Evolutionary conservation across 805 yeast species (phyloP).

Genomic region (Hanseniaspora hatyaiensis): DNA sequence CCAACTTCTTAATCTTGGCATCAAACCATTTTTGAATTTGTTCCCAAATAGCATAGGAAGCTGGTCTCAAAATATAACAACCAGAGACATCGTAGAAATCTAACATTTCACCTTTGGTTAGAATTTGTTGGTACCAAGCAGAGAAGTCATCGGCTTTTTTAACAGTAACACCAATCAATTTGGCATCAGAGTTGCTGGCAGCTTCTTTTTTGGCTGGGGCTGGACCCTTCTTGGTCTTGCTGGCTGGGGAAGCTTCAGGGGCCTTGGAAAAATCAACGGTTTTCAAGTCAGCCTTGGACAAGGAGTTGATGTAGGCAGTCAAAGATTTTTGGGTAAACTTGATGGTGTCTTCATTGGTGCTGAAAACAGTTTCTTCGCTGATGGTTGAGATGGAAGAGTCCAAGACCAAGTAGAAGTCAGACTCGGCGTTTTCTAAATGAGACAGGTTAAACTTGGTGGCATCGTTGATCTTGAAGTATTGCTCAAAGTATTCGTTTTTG

Average conservation of each 20-base stretch:
- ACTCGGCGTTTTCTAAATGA: constrained; percentile 31
- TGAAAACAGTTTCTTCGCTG: constrained; percentile 27
- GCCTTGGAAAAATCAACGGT: constrained; percentile 43
- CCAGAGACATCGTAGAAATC: constrained; percentile 98
- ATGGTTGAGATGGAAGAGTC: constrained; percentile 29
- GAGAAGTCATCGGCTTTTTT: constrained; percentile 88
- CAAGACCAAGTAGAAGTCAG: constrained; percentile 25
- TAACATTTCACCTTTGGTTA: constrained; percentile 94
- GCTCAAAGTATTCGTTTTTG: constrained; percentile 61
- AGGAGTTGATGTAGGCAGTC: constrained; percentile 31
- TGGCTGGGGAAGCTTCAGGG: constrained; percentile 32
- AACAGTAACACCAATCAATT: constrained; percentile 89
- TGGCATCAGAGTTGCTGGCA: constrained; percentile 69
- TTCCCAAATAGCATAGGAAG: constrained; percentile 92
- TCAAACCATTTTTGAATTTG: constrained; percentile 81
- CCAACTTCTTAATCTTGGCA: constrained; percentile 64
- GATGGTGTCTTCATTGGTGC: constrained; percentile 23
- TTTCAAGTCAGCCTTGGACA: constrained; percentile 28
- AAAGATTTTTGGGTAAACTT: constrained; percentile 25
- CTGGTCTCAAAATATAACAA: constrained; percentile 94
- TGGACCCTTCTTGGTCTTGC: constrained; percentile 22
- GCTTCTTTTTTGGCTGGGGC: constrained; percentile 26
- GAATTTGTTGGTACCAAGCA: constrained; percentile 93
- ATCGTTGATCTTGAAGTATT: constrained; percentile 32
- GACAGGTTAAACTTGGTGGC: constrained; percentile 28